Percentiles rank a stretch among this genome's conserved stretches.
Evolutionary conservation across 345 rosid species (phyloP).

Genomic region (Mangifera indica): DNA sequence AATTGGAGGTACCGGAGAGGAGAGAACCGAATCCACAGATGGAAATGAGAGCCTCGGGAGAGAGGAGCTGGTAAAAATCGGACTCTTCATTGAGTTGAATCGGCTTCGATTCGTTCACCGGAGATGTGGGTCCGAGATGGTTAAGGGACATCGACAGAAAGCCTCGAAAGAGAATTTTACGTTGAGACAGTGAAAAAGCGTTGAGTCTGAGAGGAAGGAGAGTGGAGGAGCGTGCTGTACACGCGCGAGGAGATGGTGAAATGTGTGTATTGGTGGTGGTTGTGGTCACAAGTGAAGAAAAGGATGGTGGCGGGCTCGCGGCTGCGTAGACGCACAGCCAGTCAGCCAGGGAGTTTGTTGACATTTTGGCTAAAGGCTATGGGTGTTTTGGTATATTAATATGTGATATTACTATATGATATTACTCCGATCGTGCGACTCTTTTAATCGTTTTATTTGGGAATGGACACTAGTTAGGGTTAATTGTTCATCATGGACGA

Average conservation of each 20-base stretch:
- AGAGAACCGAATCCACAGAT: conserved; percentile 95
- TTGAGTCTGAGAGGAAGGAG: background rate
- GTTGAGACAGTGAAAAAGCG: background rate
- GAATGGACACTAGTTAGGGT: no score
- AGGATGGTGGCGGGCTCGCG: background rate
- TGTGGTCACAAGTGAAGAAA: background rate
- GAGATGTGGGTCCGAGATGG: conserved; percentile 13
- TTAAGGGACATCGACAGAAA: conserved; percentile 24
- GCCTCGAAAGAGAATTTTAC: conserved; percentile 21
- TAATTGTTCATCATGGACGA: no score
- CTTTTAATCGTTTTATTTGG: no score
- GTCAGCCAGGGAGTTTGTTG: background rate
- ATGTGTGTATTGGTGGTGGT: conserved; percentile 3
- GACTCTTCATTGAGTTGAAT: conserved; percentile 51
- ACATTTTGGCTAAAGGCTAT: background rate
- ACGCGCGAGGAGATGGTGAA: background rate
- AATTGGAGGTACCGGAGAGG: conserved; percentile 62
- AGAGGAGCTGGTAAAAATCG: conserved; percentile 54
- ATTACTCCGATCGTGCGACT: no score
- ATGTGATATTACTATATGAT: no score
- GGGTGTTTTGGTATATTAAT: background rate
- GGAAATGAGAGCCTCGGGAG: conserved; percentile 69
- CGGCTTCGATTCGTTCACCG: conserved; percentile 23
- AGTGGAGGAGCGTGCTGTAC: conserved; percentile 15
- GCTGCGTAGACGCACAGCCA: background rate